Evolutionary conservation across 1,139 yeast genomes (phyloP).

Genomic region (Zygosaccharomyces sapae): DNA sequence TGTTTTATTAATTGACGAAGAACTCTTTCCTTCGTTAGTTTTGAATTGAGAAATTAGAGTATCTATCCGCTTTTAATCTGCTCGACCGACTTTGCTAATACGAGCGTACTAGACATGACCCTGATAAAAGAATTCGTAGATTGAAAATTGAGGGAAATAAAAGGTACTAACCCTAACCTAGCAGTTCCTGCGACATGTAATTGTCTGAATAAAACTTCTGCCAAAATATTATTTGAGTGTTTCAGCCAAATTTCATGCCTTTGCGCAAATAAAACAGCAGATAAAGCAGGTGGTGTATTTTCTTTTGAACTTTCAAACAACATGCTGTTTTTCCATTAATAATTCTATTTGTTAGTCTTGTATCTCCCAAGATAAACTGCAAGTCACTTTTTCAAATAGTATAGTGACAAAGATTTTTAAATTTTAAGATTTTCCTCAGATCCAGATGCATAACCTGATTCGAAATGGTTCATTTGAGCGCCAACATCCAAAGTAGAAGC

Average conservation of each 20-base stretch:
- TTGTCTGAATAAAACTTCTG: constrained; percentile 23
- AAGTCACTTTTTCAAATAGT: constrained; percentile 25
- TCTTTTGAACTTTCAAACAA: constrained; percentile 24
- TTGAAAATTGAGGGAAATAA: constrained; percentile 19
- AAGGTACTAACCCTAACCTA: constrained; percentile 20
- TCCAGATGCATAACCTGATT: constrained; percentile 7
- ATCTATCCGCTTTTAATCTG: constrained; percentile 16
- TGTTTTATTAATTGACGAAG: neutral
- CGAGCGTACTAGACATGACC: constrained; percentile 24
- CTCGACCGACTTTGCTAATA: constrained; percentile 16
- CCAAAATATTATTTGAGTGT: constrained; percentile 19
- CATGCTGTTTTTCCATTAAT: constrained; percentile 32
- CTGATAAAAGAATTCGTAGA: constrained; percentile 24
- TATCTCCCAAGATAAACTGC: constrained; percentile 27
- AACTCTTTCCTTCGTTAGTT: neutral
- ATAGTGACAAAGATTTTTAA: constrained; percentile 22
- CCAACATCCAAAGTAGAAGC: constrained; percentile 8
- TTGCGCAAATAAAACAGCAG: constrained; percentile 23
- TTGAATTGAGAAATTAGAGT: constrained; percentile 13
- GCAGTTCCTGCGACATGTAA: constrained; percentile 21
- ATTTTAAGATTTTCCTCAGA: constrained; percentile 12
- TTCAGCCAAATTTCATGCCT: constrained; percentile 23
- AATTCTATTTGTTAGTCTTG: constrained; percentile 27
- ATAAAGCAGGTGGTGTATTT: constrained; percentile 24
- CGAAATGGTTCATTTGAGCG: constrained; percentile 1